phyloP scores from a whole-genome alignment of 2,329 filamentous ascomycete genomes.

The Calonectria hawksworthii region DNA sequence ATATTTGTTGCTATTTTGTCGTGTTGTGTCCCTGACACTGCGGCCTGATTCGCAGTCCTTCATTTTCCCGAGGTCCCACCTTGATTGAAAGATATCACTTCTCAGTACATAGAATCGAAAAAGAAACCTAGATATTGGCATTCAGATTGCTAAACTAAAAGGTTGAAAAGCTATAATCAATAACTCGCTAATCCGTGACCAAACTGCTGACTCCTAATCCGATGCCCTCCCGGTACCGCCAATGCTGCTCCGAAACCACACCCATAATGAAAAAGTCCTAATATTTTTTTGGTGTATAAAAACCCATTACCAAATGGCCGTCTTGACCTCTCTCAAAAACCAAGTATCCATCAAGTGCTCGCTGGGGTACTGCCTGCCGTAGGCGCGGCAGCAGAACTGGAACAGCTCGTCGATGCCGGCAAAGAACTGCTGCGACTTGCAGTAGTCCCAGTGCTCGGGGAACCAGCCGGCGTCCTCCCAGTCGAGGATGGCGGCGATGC shows the following conservation, averaged over 20 bases:
- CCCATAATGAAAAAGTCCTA: neutral
- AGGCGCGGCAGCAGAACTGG: neutral
- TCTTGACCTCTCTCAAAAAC: slow-evolving; percentile 16
- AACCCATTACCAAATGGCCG: neutral
- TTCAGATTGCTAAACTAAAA: neutral
- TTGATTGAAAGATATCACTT: neutral
- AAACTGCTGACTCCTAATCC: neutral
- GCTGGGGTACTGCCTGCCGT: slow-evolving; percentile 9
- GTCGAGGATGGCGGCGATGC: slow-evolving; percentile 12
- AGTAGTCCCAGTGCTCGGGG: slow-evolving; percentile 18
- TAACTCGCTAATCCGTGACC: neutral
- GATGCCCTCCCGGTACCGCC: neutral
- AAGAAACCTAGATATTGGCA: neutral
- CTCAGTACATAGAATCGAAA: neutral
- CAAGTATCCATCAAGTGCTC: slow-evolving; percentile 15
- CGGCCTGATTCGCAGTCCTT: neutral
- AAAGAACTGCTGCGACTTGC: slow-evolving; percentile 19
- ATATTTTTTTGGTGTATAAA: neutral
- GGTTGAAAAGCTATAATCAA: neutral
- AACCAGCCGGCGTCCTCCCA: slow-evolving; percentile 18
- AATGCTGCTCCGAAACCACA: neutral
- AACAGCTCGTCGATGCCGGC: slow-evolving; percentile 13
- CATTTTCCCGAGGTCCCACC: neutral
- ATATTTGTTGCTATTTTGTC: neutral
- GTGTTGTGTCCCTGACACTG: neutral